These are phyloP conservation scores for Dictyostelium brefeldianum DNA, from an alignment of 78 protist species.

Conservation along the genomic window DNA sequence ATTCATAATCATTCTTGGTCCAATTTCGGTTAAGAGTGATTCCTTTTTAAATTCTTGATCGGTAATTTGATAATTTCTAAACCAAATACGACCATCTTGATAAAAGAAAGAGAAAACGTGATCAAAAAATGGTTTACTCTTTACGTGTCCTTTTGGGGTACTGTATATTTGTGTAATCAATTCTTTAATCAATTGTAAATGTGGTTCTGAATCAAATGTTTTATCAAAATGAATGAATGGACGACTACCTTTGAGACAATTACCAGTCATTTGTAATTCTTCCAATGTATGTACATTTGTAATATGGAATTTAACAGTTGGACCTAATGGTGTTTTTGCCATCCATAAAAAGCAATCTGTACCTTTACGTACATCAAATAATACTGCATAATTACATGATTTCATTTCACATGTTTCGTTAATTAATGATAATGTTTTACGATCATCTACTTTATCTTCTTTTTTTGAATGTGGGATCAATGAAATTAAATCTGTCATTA, in stretches of 20 bases:
- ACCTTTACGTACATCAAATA: slow-evolving; percentile 88
- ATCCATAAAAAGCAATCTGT: slow-evolving; percentile 94
- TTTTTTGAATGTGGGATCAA: slow-evolving; percentile 94
- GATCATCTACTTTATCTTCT: slow-evolving; percentile 74
- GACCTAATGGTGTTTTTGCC: slow-evolving; percentile 93
- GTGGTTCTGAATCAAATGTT: slow-evolving; percentile 88
- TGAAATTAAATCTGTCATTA: slow-evolving; percentile 88
- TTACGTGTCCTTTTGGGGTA: slow-evolving; percentile 94
- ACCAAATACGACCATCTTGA: slow-evolving; percentile 93
- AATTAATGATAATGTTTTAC: slow-evolving; percentile 75
- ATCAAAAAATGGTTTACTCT: slow-evolving; percentile 97
- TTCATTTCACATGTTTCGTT: slow-evolving; percentile 90
- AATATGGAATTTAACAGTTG: slow-evolving; percentile 93
- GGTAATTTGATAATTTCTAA: slow-evolving; percentile 95
- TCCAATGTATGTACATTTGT: slow-evolving; percentile 93
- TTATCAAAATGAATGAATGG: slow-evolving; percentile 96
- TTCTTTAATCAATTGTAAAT: slow-evolving; percentile 86
- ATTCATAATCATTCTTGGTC: slow-evolving; percentile 95
- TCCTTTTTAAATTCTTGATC: slow-evolving; percentile 77
- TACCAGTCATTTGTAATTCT: slow-evolving; percentile 97
- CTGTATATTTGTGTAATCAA: slow-evolving; percentile 91
- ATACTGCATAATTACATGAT: slow-evolving; percentile 87
- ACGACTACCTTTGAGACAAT: slow-evolving; percentile 96
- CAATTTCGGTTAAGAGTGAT: slow-evolving; percentile 90
- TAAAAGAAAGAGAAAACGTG: slow-evolving; percentile 93